Base-by-base conservation (phyloP, 495 filamentous ascomycete genomes). In the Penicillium roqueforti region DNA sequence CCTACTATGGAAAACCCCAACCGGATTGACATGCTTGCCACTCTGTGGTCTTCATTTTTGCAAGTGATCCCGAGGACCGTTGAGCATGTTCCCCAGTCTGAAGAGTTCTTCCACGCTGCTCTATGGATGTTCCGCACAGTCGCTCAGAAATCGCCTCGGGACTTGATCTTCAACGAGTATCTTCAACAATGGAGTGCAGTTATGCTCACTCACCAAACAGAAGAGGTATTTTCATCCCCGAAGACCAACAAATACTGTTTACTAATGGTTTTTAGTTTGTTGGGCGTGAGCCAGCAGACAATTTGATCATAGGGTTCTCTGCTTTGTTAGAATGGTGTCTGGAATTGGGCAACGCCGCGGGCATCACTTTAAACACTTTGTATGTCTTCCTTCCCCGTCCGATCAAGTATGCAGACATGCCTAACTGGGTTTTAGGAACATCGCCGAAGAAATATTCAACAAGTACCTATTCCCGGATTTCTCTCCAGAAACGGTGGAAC, bases 391-490 rank as follows among this genome's bases (percentile, higher is more conserved):
- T 34, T 22, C 3, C 18, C 14, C 4, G 6, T 48, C 19, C 25
- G 46, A 13, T 29, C 42, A 45, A 29, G 9, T 19, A 4, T 11
- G 9, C n/a, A 14, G 11, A 0, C 42, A 44, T n/a, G 3, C 29
- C 26, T 45, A 29, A 45, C 26, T 29, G 6, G 26, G 3, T 0
- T 45, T n/a, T 29, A 80, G 74, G 42, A 67, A 69, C 5, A 75
- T 91, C 38, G 77, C 80, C 16, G 78, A 79, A 45, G 71, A 70
- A 13, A 67, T 93, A 14, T 86, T 91, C 59, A 78, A 72, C 54
- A 81, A 75, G 38, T 86, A 88, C 57, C 78, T 95, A 1, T 92
- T 91, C 59, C 87, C 84, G 1, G 78, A 79, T 7, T 68, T 85
- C 20, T 73, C 80, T 3, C 53, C 61, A 7, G 51, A 68, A 1